Base-by-base conservation (phyloP, 2,329 filamentous ascomycete genomes). In the Pseudocercospora crystallina region DNA sequence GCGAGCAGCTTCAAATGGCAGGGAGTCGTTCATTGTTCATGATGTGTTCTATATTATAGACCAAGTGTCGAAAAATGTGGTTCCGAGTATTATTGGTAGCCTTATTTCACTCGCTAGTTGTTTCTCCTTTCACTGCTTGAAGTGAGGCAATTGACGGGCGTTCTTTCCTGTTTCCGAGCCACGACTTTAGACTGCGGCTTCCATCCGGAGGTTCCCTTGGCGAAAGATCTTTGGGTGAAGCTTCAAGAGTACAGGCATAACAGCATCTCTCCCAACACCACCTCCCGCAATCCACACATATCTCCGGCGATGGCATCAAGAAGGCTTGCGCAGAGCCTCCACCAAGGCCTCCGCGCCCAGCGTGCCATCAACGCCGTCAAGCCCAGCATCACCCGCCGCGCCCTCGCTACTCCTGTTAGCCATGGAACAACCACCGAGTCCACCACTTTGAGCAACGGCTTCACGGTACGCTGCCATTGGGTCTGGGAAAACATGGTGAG, bases 371-470 rank as follows among this genome's bases (percentile, higher is more conserved):
- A 87, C 75, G 80, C 87, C 71, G 80, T 90, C 72, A 73, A 73
- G 66, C 63, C 66, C 67, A 51, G 44, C 53, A 60, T 94, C 76
- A 86, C 84, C 76, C 84, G 92, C 80, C 87, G 88, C 71, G 54
- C 58, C 14, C 90, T 96, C 72, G 92, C 92, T 69, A 92, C 91
- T 64, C 91, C 92, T 66, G 85, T 94, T 62, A 64, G 69, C 67
- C 70, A 76, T 67, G 82, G 85, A 75, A 79, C 85, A 80, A 92
- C 89, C 80, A 96, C 91, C 67, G 87, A 97, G 82, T 91, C 89
- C 68, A 97, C 94, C 59, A 99, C 94, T 49, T 83, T 99, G 71
- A 89, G 86, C 78, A 99, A 97, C 81, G 94, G 94, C 74, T 83
- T 99, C 80, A 99, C 94, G 69, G 92, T 96, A 80, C 60, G 78